Conservation (phyloP, 2,329 filamentous ascomycete genomes). For the Calonectria multiphialidica region DNA sequence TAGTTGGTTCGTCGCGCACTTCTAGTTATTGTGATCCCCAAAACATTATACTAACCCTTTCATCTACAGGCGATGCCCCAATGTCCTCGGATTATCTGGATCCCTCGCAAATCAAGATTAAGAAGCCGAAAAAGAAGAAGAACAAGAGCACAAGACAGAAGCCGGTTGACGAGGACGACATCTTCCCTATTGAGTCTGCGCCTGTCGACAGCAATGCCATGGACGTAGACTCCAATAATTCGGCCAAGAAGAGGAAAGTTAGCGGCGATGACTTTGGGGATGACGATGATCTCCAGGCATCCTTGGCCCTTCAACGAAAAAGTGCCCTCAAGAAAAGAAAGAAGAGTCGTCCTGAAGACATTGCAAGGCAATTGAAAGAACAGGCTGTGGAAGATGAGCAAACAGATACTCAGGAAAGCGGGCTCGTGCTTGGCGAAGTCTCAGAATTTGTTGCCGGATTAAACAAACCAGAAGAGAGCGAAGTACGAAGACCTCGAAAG, state of each 20-base stretch:
- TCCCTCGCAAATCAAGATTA: constrained; percentile 87
- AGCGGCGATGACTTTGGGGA: constrained; percentile 82
- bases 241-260: constrained; percentile 71
- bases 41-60: constrained; percentile 21
- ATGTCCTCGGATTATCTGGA: constrained; percentile 88
- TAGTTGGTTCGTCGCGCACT: constrained; percentile 60
- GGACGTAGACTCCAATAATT: constrained; percentile 78
- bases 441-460: constrained; percentile 93
- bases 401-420: constrained; percentile 56
- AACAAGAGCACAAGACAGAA: constrained; percentile 80
- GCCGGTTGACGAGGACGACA: constrained; percentile 72
- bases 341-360: constrained; percentile 85
- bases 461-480: constrained; percentile 72
- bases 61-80: constrained; percentile 45
- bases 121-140: constrained; percentile 96
- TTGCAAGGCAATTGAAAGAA: constrained; percentile 83
- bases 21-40: background rate
- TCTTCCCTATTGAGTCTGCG: constrained; percentile 59
- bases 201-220: constrained; percentile 67
- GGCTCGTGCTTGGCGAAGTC: constrained; percentile 94
- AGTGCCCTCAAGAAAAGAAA: constrained; percentile 93
- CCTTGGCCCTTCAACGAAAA: constrained; percentile 84
- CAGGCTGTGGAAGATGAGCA: constrained; percentile 67
- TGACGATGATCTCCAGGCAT: constrained; percentile 92
- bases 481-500: constrained; percentile 66